phyloP scores from a whole-genome alignment of 2,329 filamentous ascomycete genomes.

The Ophiostoma australiae region DNA sequence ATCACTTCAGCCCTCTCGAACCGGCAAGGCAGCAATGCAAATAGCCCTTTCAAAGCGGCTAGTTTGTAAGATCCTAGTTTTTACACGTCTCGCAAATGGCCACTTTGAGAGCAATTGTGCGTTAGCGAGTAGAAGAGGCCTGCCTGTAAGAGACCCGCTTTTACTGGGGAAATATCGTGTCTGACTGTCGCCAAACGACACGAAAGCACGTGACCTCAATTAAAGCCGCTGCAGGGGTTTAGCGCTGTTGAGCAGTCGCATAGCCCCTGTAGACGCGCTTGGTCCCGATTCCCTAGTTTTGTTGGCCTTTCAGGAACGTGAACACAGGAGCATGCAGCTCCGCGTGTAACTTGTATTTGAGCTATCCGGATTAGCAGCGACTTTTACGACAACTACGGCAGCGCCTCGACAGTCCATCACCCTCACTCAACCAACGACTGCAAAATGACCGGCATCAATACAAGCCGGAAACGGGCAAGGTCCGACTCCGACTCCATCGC shows the following conservation, averaged over 20 bases:
- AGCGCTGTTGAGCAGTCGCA: slow-evolving; percentile 2
- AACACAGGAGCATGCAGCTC: neutral
- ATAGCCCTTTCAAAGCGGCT: neutral
- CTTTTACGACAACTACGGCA: neutral
- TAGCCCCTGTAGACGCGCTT: slow-evolving; percentile 13
- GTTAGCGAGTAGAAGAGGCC: neutral
- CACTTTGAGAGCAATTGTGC: neutral
- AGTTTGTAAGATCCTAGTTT: neutral
- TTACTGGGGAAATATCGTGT: neutral
- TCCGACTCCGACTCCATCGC: slow-evolving; percentile 17
- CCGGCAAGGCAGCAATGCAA: neutral
- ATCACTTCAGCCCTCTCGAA: neutral
- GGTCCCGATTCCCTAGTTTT: neutral
- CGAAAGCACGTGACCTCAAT: slow-evolving; percentile 28
- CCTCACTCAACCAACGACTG: neutral
- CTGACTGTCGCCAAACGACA: slow-evolving; percentile 10
- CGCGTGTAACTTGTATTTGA: neutral
- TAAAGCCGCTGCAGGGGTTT: slow-evolving; percentile 13
- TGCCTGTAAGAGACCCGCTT: neutral
- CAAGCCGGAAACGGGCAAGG: slow-evolving; percentile 23
- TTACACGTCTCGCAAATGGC: neutral
- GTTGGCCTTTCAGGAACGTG: slow-evolving; percentile 11
- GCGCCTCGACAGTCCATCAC: neutral
- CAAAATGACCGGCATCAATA: slow-evolving; percentile 22
- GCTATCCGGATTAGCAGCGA: neutral